Evolutionary conservation across 768 basidiomycete genomes (phyloP).

Genomic region (Xerocomellus amylosporus): DNA sequence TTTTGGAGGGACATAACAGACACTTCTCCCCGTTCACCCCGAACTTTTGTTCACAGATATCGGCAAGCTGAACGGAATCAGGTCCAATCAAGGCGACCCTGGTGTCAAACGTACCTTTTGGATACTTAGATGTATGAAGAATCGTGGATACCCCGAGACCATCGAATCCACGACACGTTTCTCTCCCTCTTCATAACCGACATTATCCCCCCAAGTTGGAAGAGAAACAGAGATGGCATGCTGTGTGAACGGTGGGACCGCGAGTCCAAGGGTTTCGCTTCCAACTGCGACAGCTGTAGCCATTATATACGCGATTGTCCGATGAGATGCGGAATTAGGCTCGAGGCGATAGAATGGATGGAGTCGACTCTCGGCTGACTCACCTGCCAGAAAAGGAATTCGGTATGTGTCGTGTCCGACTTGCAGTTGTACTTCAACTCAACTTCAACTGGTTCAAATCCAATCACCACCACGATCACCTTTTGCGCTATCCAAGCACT

Average conservation of each 20-base stretch:
- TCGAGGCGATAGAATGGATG: background rate
- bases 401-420: no score
- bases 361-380: background rate
- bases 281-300: constrained; percentile 3
- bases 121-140: constrained; percentile 87
- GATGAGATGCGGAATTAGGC: background rate
- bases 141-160: constrained; percentile 91
- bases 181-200: constrained; percentile 89
- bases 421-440: no score
- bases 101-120: constrained; percentile 59
- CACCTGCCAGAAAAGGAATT: background rate
- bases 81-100: background rate
- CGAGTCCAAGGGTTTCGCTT: constrained; percentile 38
- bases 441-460: background rate
- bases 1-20: constrained; percentile 75
- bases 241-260: constrained; percentile 66
- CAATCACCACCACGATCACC: background rate
- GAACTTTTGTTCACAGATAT: constrained; percentile 76
- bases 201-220: constrained; percentile 88
- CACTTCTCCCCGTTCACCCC: constrained; percentile 67
- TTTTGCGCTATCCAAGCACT: background rate
- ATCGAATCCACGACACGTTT: constrained; percentile 73
- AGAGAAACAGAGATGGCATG: constrained; percentile 96
- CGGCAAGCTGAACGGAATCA: constrained; percentile 57
- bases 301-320: constrained; percentile 5